Conservation (phyloP, 257 asterid species). For the Solanum tacnaense region DNA sequence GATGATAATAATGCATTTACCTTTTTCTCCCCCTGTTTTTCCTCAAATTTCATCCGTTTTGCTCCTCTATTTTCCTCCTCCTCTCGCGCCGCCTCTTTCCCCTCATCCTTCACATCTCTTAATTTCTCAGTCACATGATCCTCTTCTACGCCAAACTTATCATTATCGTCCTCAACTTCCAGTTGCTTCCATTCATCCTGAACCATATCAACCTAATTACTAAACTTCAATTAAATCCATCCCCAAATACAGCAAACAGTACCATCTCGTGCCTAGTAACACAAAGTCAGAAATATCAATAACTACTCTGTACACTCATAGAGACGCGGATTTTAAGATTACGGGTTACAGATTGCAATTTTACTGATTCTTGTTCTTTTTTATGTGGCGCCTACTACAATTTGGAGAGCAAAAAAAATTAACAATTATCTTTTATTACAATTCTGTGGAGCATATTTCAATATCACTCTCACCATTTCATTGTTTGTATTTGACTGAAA, state of each 20-base stretch:
- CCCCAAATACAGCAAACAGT: neutral
- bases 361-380: neutral
- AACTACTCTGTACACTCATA: neutral
- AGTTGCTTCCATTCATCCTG: neutral
- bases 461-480: neutral
- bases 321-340: neutral
- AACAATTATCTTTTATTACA: neutral
- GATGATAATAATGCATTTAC: slow-evolving; percentile 14
- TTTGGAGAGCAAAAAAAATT: neutral
- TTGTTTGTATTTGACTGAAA: neutral
- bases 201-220: neutral
- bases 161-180: neutral
- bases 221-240: neutral
- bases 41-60: slow-evolving; percentile 37
- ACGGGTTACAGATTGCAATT: neutral
- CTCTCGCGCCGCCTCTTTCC: neutral
- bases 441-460: neutral
- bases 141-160: slow-evolving; percentile 2
- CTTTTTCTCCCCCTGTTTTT: slow-evolving; percentile 17
- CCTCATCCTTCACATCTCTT: neutral
- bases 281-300: neutral
- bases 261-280: neutral
- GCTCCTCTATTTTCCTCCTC: slow-evolving; percentile 30
- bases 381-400: neutral
- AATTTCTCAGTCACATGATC: neutral